phyloP scores from a whole-genome alignment of 2,329 filamentous ascomycete genomes.

The Stachybotrys echinatus region DNA sequence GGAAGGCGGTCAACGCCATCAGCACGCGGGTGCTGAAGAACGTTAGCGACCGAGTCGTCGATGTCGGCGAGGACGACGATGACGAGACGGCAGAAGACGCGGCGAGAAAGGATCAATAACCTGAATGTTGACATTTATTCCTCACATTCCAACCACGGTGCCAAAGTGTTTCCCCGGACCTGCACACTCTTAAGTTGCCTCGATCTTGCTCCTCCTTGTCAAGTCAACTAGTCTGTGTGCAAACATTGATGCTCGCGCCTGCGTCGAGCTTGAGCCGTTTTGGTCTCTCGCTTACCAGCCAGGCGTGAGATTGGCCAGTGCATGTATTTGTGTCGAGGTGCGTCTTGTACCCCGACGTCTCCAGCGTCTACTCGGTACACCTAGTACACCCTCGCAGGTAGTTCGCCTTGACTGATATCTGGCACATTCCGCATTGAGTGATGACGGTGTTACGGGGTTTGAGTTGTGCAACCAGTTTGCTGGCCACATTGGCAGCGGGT shows the following conservation, averaged over 20 bases:
- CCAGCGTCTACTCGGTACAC: slow-evolving; percentile 30
- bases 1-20: slow-evolving; percentile 73
- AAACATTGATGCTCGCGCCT: slow-evolving; percentile 59
- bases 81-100: slow-evolving; percentile 50
- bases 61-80: slow-evolving; percentile 61
- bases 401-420: slow-evolving; percentile 16
- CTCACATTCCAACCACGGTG: not conserved
- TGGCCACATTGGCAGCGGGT: too few relatives aligned
- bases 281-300: slow-evolving; percentile 30
- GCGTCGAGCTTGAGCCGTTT: slow-evolving; percentile 45
- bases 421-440: slow-evolving; percentile 18
- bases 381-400: slow-evolving; percentile 20
- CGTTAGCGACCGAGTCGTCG: slow-evolving; percentile 74
- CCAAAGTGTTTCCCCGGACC: slow-evolving; percentile 16
- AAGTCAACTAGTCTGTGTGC: slow-evolving; percentile 97
- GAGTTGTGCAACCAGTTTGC: too few relatives aligned
- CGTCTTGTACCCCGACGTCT: slow-evolving; percentile 21
- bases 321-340: slow-evolving; percentile 15
- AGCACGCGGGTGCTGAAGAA: slow-evolving; percentile 68
- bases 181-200: slow-evolving; percentile 99
- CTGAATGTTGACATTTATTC: not conserved
- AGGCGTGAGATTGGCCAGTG: slow-evolving; percentile 24
- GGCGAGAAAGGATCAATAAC: slow-evolving; percentile 18
- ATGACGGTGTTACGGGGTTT: not conserved
- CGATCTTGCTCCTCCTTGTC: slow-evolving; percentile 66